A percentile compares a stretch with the other conserved stretches of the same genome.
These are phyloP conservation scores for Cenchrus americanus DNA, from an alignment of 176 grass and related monocot genomes.

Conservation along the genomic window DNA sequence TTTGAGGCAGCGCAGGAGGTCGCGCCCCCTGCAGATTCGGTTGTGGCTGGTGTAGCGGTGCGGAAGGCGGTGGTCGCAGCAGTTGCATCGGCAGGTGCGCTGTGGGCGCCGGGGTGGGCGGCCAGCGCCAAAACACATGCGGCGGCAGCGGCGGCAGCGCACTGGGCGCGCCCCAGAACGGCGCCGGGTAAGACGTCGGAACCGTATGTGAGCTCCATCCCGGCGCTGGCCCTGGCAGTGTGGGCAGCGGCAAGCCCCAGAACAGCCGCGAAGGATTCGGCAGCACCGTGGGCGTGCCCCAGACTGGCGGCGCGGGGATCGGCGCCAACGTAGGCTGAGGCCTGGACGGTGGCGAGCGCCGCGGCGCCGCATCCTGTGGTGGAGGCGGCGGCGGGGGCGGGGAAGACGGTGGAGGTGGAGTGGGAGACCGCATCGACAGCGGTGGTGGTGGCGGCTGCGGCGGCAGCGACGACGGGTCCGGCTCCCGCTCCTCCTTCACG, in stretches of 20 bases:
- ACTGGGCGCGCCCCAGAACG: constrained; percentile 40
- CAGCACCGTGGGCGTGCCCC: neutral
- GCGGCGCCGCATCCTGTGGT: neutral
- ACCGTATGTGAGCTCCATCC: constrained; percentile 17
- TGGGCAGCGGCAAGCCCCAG: constrained; percentile 41
- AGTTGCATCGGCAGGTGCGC: neutral
- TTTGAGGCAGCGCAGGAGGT: neutral
- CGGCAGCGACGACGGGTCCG: neutral
- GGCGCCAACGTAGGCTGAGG: constrained; percentile 14
- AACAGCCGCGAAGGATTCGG: constrained; percentile 18
- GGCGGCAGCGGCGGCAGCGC: constrained; percentile 25
- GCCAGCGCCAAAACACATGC: constrained; percentile 19
- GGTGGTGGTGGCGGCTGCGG: constrained; percentile 28
- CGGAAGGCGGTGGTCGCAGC: constrained; percentile 1
- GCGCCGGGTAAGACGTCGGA: constrained; percentile 33
- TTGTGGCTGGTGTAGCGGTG: neutral
- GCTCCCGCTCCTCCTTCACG: constrained; percentile 11
- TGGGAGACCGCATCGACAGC: constrained; percentile 25
- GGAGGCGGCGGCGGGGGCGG: neutral
- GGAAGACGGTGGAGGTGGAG: constrained; percentile 16
- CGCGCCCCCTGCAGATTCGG: constrained; percentile 8
- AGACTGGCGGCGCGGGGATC: neutral
- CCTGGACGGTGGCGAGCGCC: neutral
- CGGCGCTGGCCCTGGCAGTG: constrained; percentile 13
- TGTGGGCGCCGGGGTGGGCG: neutral